A percentile compares a stretch with the other conserved stretches of the same genome.
Conservation (phyloP, 1,139 yeast genomes). For the Kodamaea arcana region DNA sequence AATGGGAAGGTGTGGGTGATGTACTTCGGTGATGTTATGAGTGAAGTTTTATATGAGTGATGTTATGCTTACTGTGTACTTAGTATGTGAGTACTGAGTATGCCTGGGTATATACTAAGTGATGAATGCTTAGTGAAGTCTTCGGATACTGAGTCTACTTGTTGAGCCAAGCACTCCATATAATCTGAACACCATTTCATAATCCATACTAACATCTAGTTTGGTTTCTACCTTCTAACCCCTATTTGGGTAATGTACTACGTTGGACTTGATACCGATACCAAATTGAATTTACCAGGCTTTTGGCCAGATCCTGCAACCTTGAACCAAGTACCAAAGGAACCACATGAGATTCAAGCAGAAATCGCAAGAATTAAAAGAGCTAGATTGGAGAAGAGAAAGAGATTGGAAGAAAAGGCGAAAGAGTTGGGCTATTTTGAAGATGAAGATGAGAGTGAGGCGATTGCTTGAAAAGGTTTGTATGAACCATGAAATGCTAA, state of each 20-base stretch:
- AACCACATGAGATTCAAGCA: constrained; percentile 85
- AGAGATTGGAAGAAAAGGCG: constrained; percentile 69
- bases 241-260: constrained; percentile 90
- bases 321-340: constrained; percentile 85
- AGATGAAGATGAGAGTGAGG: constrained; percentile 15
- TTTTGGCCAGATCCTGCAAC: constrained; percentile 97
- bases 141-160: no score
- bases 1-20: no score
- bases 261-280: constrained; percentile 86
- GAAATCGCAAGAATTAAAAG: constrained; percentile 83
- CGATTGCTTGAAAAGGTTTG: no score
- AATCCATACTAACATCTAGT: constrained; percentile 33
- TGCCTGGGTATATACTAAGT: no score
- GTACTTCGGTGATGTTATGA: no score
- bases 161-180: no score
- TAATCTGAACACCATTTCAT: no score
- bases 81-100: no score
- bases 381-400: constrained; percentile 69
- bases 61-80: no score
- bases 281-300: constrained; percentile 87
- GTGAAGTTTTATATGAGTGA: no score
- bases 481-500: no score
- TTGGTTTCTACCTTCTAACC: constrained; percentile 79
- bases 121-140: no score
- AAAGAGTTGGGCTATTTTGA: constrained; percentile 58